These are phyloP conservation scores for Scutellaria barbata DNA, from an alignment of 257 asterid species.

Conservation along the genomic window DNA sequence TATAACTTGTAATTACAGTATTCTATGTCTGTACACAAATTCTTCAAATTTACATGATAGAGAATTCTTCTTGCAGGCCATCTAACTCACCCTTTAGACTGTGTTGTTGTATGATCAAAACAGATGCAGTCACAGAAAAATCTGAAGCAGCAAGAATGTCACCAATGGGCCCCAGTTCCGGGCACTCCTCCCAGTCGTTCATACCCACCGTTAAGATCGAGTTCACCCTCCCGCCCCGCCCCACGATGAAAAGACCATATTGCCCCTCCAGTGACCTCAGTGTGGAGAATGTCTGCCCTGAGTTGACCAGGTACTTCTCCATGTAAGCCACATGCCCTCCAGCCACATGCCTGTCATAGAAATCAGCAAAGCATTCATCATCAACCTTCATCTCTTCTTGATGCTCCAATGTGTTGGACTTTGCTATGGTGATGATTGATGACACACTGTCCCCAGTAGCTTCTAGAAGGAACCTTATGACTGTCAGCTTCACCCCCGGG, in stretches of 20 bases:
- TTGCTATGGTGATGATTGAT: conserved; percentile 69
- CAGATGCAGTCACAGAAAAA: conserved; percentile 77
- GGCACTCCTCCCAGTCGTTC: conserved; percentile 99
- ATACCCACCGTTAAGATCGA: conserved; percentile 82
- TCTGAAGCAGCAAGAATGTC: conserved; percentile 91
- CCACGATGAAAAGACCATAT: conserved; percentile 82
- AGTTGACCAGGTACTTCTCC: conserved; percentile 86
- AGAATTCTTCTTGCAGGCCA: conserved; percentile 89
- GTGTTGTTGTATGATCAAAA: conserved; percentile 84
- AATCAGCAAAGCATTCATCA: conserved; percentile 87
- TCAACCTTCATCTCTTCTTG: conserved; percentile 87
- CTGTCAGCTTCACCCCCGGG: conserved; percentile 85
- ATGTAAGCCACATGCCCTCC: conserved; percentile 87
- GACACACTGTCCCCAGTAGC: conserved; percentile 69
- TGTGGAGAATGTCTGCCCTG: conserved; percentile 85
- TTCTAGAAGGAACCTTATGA: conserved; percentile 77
- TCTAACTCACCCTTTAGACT: conserved; percentile 80
- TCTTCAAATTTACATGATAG: conserved; percentile 59
- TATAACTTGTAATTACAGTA: conserved; percentile 5
- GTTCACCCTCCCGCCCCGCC: conserved; percentile 83
- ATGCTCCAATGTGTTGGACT: conserved; percentile 69
- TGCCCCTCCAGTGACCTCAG: conserved; percentile 84
- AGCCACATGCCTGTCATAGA: conserved; percentile 79
- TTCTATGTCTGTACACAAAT: conserved; percentile 17
- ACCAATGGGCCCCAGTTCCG: conserved; percentile 91